phyloP scores from a whole-genome alignment of 1,284 basidiomycete genomes.

The Cutaneotrichosporon daszewskae region DNA sequence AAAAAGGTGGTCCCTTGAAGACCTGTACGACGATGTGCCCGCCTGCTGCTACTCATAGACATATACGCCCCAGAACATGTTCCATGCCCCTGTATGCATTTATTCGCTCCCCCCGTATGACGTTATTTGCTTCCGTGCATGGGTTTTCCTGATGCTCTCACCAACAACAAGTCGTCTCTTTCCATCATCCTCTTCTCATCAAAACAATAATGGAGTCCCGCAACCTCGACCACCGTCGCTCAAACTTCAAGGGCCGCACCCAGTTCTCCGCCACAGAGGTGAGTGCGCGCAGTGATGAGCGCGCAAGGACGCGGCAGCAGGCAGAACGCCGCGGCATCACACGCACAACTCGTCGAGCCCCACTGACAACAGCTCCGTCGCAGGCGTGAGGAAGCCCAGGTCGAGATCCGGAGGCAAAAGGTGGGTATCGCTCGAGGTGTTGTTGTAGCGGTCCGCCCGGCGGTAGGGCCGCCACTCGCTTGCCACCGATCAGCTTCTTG shows the following conservation, averaged over 20 bases:
- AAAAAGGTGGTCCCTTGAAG: conserved; percentile 46
- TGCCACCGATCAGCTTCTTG: neutral
- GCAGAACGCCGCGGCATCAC: neutral
- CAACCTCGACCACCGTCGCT: conserved; percentile 45
- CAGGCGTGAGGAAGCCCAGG: conserved; percentile 92
- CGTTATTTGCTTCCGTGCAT: neutral
- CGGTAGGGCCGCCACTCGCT: neutral
- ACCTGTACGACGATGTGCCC: conserved; percentile 53
- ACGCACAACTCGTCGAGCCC: neutral
- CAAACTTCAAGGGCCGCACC: conserved; percentile 49
- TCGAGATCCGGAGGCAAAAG: conserved; percentile 93
- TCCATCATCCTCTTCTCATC: neutral
- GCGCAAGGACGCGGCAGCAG: no score
- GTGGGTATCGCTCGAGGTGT: no score
- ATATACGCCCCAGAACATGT: no score
- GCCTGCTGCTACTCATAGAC: neutral
- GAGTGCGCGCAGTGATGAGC: no score
- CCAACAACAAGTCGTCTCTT: neutral
- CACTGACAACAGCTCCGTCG: conserved; percentile 60
- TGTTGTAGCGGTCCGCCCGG: neutral
- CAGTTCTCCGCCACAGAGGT: conserved; percentile 49
- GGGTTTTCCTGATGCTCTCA: neutral
- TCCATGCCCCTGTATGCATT: neutral
- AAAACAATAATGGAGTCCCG: conserved; percentile 27
- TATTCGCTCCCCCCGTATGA: neutral